Conservation (phyloP, 2,329 filamentous ascomycete species). For the Parastagonospora nodorum region DNA sequence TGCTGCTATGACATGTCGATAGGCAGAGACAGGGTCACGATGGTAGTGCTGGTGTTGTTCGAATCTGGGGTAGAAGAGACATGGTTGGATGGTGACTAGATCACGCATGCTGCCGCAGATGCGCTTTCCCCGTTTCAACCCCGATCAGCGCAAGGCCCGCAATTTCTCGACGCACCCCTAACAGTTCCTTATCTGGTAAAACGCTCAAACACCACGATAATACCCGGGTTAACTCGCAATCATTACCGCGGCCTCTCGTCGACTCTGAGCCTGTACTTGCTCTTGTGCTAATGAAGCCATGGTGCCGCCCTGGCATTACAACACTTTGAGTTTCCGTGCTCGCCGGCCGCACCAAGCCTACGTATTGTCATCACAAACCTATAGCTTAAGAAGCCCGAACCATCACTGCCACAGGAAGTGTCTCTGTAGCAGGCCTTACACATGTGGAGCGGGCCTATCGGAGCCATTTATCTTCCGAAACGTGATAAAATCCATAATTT, state of each 20-base stretch:
- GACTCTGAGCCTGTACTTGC: background rate
- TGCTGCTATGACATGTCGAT: background rate
- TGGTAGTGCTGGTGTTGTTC: background rate
- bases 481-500: too few species aligned
- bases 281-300: background rate
- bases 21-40: background rate
- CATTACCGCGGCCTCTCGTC: background rate
- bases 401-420: too few species aligned
- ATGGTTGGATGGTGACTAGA: background rate
- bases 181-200: background rate
- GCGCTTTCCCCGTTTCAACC: too few species aligned
- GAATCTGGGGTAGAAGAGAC: background rate
- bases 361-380: too few species aligned
- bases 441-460: too few species aligned
- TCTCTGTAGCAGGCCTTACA: too few species aligned
- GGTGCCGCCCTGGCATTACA: background rate
- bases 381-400: too few species aligned
- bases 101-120: background rate
- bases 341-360: too few species aligned
- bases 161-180: background rate
- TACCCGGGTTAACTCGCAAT: background rate
- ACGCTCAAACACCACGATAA: background rate
- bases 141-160: background rate
- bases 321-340: too few species aligned
- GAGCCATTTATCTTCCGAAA: too few species aligned